These are phyloP conservation scores for Blastobotrys petasosporus DNA, from an alignment of 1,139 yeast species.

Conservation along the genomic window DNA sequence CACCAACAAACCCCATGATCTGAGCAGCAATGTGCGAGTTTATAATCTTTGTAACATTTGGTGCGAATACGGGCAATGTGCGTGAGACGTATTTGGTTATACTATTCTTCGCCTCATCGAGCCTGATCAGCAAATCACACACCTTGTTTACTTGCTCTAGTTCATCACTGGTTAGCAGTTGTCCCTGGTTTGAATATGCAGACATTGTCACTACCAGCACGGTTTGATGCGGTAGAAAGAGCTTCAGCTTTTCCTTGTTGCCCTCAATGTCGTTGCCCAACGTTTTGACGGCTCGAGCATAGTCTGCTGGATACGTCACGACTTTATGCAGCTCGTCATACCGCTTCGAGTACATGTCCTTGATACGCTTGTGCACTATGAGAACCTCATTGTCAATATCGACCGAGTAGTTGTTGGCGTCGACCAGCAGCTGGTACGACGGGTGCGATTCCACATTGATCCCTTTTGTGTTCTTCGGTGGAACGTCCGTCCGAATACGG, in stretches of 20 bases:
- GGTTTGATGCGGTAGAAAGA: conserved; percentile 54
- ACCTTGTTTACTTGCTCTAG: conserved; percentile 41
- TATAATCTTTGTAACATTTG: conserved; percentile 68
- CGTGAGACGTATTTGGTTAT: conserved; percentile 53
- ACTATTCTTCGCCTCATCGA: conserved; percentile 41
- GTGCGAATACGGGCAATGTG: conserved; percentile 60
- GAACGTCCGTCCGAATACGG: conserved; percentile 23
- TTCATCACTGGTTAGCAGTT: conserved; percentile 35
- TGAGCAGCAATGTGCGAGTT: conserved; percentile 75
- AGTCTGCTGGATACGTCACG: conserved; percentile 59
- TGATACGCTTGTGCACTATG: conserved; percentile 46
- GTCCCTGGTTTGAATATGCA: conserved; percentile 44
- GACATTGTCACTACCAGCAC: conserved; percentile 71
- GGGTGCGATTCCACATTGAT: conserved; percentile 35
- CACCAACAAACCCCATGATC: conserved; percentile 64
- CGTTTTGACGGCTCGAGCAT: conserved; percentile 47
- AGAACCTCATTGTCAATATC: conserved; percentile 54
- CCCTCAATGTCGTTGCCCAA: conserved; percentile 46
- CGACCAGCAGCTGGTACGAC: conserved; percentile 47
- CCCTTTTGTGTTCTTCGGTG: conserved; percentile 25
- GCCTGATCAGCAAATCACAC: conserved; percentile 44
- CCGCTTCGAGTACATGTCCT: conserved; percentile 49
- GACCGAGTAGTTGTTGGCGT: conserved; percentile 51
- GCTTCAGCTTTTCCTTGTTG: conserved; percentile 32
- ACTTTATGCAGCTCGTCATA: conserved; percentile 70